Conservation (phyloP, 345 rosid genomes). For the Linum tenue region DNA sequence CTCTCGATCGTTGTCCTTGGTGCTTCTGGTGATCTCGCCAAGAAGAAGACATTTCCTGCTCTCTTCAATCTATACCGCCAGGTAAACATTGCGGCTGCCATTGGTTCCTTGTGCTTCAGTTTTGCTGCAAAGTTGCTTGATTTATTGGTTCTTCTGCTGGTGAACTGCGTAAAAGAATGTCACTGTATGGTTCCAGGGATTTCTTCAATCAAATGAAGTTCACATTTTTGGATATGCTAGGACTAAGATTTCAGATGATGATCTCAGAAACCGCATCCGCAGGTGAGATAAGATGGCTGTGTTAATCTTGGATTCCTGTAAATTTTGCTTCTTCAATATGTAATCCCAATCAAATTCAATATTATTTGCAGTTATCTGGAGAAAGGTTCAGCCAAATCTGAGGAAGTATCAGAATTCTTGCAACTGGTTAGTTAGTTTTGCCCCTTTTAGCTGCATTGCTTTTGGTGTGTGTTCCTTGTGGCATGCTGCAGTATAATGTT, state of each 20-base stretch:
- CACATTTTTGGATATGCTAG: constrained; percentile 93
- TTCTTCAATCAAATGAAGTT: constrained; percentile 69
- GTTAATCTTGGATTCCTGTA: not conserved
- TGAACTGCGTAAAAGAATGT: not conserved
- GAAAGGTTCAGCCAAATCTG: constrained; percentile 36
- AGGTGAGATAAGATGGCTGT: constrained; percentile 37
- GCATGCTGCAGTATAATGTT: constrained; percentile 6
- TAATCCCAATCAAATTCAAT: constrained; percentile 6
- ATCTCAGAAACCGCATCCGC: constrained; percentile 53
- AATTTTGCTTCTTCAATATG: not conserved
- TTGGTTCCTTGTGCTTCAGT: not conserved
- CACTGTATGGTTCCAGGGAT: constrained; percentile 41
- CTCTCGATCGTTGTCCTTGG: constrained; percentile 83
- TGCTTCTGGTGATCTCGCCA: constrained; percentile 97
- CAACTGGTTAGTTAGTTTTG: constrained; percentile 53
- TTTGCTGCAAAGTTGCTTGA: not conserved
- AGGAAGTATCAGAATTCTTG: constrained; percentile 53
- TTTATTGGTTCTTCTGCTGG: not conserved
- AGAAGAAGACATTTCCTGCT: constrained; percentile 96
- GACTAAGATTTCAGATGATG: constrained; percentile 72
- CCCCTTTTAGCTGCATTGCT: constrained; percentile 1
- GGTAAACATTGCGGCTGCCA: constrained; percentile 28
- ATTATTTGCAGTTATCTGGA: constrained; percentile 55
- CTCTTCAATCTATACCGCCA: constrained; percentile 77
- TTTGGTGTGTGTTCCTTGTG: not conserved